phyloP scores from a whole-genome alignment of 225 moss, liverwort and hornwort genomes.

The Polytrichum formosum region DNA sequence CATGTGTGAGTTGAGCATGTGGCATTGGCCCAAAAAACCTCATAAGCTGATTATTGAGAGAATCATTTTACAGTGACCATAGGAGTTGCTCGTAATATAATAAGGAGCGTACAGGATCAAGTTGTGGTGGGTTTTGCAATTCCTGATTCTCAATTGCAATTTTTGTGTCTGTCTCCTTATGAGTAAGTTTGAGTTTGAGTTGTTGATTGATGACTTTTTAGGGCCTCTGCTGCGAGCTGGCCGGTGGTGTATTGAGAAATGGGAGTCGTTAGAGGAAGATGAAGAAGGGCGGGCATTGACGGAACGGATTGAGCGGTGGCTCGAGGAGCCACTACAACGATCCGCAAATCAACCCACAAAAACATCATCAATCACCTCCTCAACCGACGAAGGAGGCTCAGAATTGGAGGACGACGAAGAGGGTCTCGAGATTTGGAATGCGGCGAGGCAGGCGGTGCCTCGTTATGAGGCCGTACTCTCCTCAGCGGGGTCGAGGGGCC shows the following conservation, averaged over 20 bases:
- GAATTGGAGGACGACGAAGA: slow-evolving; percentile 34
- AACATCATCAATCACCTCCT: not conserved
- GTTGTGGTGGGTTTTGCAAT: too few species aligned
- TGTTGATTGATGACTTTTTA: slow-evolving; percentile 2
- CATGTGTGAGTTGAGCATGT: too few species aligned
- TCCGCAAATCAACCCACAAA: slow-evolving; percentile 14
- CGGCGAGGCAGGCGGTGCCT: slow-evolving; percentile 71
- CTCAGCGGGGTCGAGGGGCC: slow-evolving; percentile 78
- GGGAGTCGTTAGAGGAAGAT: slow-evolving; percentile 60
- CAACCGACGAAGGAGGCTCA: slow-evolving; percentile 24
- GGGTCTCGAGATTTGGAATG: slow-evolving; percentile 77
- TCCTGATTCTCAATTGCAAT: not conserved
- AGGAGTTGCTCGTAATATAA: too few species aligned
- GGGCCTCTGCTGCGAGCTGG: slow-evolving; percentile 67
- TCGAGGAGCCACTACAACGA: slow-evolving; percentile 69
- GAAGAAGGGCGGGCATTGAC: slow-evolving; percentile 68
- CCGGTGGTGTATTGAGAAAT: slow-evolving; percentile 75
- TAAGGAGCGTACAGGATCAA: too few species aligned
- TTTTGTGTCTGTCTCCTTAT: not conserved
- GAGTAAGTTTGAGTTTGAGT: not conserved
- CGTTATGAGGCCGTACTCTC: slow-evolving; percentile 90
- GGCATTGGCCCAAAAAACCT: too few species aligned
- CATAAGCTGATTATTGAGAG: too few species aligned
- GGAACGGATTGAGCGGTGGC: slow-evolving; percentile 68
- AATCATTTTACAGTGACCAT: too few species aligned